Evolutionary conservation across 805 yeast genomes (phyloP), one percentile per base, ranked within the genome.

Genomic region (Yarrowia alimentaria): DNA sequence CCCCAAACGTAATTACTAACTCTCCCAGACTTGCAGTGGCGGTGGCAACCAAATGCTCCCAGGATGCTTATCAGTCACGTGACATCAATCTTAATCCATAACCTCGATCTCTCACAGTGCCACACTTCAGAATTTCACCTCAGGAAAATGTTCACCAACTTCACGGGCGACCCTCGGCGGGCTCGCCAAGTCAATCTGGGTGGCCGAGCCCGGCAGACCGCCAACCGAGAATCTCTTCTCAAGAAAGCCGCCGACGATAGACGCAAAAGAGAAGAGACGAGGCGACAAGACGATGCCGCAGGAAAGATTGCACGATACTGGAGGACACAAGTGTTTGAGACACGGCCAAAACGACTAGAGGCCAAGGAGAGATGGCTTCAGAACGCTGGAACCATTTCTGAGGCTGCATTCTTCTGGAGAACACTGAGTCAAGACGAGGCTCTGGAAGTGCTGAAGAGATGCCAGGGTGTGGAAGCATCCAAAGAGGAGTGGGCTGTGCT

Each of bases 231-330:
- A 52, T 64, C 74, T 57, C 70, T 75, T 45, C 66, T 91, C n/a
- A 77, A 76, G 53, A 79, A 77, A 56, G 81, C 95, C 4, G 78
- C 78, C 57, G 68, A 68, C 30, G 88, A 85, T 55, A 72, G 97
- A 30, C 74, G 72, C 53, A 75, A 74, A 54, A 74, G 97, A 53
- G 89, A 85, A 53, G 63, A 68, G 76, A 73, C 30, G 68, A 64
- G 28, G 77, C 86, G 1, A 80, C 79, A 0, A 52, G 57, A 1
- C 49, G 68, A 64, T 26, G 77, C 86, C 1, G 80, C 79, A 0
- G 51, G 57, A 1, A 50, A 64, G 6, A 63, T 90, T 28, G 91
- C 84, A 60, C 59, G 69, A 3, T 61, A 22, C 13, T 43, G 29
- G 38, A 14, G 53, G 10, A 32, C 22, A 21, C 32, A 34, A 31